Evolutionary conservation across 2,329 filamentous ascomycete genomes (phyloP).

Genomic region (Exophiala calicioides): DNA sequence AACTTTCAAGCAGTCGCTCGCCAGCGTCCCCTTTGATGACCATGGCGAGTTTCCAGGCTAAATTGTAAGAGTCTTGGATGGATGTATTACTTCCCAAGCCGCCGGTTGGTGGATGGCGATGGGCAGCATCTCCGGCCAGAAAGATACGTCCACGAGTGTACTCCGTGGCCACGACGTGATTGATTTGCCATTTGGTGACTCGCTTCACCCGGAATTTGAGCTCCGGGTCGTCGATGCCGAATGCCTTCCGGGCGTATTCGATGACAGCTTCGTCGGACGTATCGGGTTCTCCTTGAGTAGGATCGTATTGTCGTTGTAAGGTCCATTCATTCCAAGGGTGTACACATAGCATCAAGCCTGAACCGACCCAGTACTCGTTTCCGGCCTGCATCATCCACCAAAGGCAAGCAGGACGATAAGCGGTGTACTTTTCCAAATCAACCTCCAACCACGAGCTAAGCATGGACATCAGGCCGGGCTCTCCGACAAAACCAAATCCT

Average conservation of each 20-base stretch:
- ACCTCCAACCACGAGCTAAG: slow-evolving; percentile 11
- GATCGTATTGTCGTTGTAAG: slow-evolving; percentile 24
- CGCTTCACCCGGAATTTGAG: slow-evolving; percentile 38
- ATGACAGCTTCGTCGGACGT: slow-evolving; percentile 27
- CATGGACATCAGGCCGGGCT: slow-evolving; percentile 13
- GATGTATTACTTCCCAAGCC: slow-evolving; percentile 40
- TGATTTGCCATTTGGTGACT: slow-evolving; percentile 38
- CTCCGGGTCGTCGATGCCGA: slow-evolving; percentile 34
- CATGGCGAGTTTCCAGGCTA: slow-evolving; percentile 47
- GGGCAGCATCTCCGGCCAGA: slow-evolving; percentile 38
- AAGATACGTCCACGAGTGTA: slow-evolving; percentile 37
- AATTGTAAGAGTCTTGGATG: slow-evolving; percentile 44
- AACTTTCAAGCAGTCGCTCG: slow-evolving; percentile 39
- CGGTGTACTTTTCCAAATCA: slow-evolving; percentile 10
- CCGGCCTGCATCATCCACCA: slow-evolving; percentile 12
- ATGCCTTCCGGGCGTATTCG: slow-evolving; percentile 28
- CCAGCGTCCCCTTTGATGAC: slow-evolving; percentile 34
- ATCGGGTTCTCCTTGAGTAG: slow-evolving; percentile 2
- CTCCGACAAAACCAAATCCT: slow-evolving; percentile 26
- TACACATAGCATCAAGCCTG: slow-evolving; percentile 34
- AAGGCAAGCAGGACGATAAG: slow-evolving; percentile 10
- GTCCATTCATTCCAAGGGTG: slow-evolving; percentile 39
- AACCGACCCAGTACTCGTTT: slow-evolving; percentile 14
- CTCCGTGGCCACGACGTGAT: slow-evolving; percentile 32
- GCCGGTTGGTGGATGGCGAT: slow-evolving; percentile 35